Conservation (phyloP, 208 protist genomes). For the Leishmania major region DNA sequence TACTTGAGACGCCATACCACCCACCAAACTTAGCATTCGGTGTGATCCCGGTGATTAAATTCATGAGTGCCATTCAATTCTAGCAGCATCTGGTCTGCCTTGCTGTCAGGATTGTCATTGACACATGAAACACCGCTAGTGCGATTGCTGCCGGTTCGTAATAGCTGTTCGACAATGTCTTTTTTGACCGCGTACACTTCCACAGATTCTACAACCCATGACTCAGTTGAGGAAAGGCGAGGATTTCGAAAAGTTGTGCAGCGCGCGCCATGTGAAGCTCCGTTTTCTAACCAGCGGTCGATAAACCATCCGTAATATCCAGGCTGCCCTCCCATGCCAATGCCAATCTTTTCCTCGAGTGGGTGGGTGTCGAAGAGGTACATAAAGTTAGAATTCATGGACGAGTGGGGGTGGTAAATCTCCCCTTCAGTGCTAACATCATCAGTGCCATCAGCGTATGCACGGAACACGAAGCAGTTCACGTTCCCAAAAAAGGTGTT, state of each 20-base stretch:
- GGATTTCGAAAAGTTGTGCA: conserved; percentile 66
- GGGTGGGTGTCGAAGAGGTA: conserved; percentile 76
- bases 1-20: not conserved
- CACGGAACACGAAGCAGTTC: conserved; percentile 64
- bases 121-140: conserved; percentile 21
- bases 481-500: conserved; percentile 68
- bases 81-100: conserved; percentile 53
- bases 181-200: conserved; percentile 65
- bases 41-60: conserved; percentile 48
- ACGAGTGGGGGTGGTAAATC: conserved; percentile 38
- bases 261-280: conserved; percentile 38
- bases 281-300: conserved; percentile 71
- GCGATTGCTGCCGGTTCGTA: not conserved
- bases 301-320: conserved; percentile 75
- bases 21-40: conserved; percentile 22
- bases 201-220: conserved; percentile 52
- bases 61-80: conserved; percentile 55
- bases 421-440: conserved; percentile 12
- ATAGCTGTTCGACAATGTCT: conserved; percentile 31
- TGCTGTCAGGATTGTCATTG: conserved; percentile 28
- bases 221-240: conserved; percentile 42
- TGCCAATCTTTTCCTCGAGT: conserved; percentile 47
- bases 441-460: not conserved
- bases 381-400: conserved; percentile 77
- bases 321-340: conserved; percentile 73